Evolutionary conservation across 2,329 filamentous ascomycete genomes (phyloP).

Genomic region (Fusarium sacchari): DNA sequence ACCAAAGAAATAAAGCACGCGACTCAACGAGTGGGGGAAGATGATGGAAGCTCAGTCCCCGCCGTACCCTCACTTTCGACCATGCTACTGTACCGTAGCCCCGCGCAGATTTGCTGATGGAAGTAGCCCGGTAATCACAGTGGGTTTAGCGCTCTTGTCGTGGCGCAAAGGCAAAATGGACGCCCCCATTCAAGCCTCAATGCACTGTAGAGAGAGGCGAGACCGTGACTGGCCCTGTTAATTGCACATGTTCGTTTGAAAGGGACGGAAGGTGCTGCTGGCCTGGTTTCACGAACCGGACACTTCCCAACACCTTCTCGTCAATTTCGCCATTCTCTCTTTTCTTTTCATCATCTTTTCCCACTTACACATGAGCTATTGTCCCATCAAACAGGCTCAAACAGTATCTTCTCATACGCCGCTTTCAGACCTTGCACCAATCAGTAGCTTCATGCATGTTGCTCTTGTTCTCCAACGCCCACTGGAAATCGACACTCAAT

Average conservation of each 20-base stretch:
- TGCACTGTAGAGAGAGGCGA: constrained; percentile 8
- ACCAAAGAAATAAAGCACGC: constrained; percentile 24
- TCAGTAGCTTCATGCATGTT: constrained; percentile 28
- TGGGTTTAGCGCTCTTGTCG: constrained; percentile 29
- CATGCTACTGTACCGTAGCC: constrained; percentile 7
- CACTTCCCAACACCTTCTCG: background rate
- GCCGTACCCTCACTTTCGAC: background rate
- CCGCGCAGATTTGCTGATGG: constrained; percentile 9
- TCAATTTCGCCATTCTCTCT: background rate
- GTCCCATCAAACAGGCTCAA: background rate
- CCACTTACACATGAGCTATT: background rate
- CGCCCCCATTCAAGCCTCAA: constrained; percentile 15
- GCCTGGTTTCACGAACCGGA: background rate
- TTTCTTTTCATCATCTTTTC: background rate
- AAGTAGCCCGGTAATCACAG: constrained; percentile 17
- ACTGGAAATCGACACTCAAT: constrained; percentile 9
- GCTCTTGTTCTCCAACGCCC: background rate
- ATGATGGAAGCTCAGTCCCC: constrained; percentile 24
- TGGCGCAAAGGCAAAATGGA: background rate
- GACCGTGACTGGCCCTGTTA: constrained; percentile 3
- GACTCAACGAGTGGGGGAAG: constrained; percentile 34
- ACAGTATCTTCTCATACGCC: background rate
- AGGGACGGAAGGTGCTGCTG: constrained; percentile 1
- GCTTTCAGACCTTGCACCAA: constrained; percentile 11
- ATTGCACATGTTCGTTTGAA: constrained; percentile 18